Percentiles rank a stretch among this genome's conserved stretches.
Evolutionary conservation across 805 yeast species (phyloP).

Genomic region (Ogataea nitratoaversa): DNA sequence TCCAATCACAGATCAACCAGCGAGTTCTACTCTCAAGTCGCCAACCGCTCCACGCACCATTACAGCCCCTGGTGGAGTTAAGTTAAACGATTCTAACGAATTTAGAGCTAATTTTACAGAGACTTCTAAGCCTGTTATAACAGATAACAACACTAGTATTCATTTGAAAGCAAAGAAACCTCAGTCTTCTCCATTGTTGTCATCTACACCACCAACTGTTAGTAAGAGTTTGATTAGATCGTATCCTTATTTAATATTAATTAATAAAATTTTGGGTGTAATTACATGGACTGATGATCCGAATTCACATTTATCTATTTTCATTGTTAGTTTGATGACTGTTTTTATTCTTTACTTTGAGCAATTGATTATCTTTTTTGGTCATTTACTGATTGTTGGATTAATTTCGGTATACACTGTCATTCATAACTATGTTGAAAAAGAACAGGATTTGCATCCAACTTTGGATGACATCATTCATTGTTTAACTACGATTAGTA

Average conservation of each 20-base stretch:
- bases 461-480: constrained; percentile 84
- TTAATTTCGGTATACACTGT: constrained; percentile 56
- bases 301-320: constrained; percentile 70
- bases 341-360: constrained; percentile 74
- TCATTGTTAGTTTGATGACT: constrained; percentile 52
- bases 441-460: constrained; percentile 61
- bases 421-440: constrained; percentile 51
- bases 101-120: constrained; percentile 39
- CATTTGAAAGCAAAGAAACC: constrained; percentile 24
- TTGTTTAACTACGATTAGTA: constrained; percentile 66
- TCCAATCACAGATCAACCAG: too few relatives aligned
- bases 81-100: constrained; percentile 29
- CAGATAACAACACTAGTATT: background rate
- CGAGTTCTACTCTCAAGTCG: background rate
- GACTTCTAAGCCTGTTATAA: constrained; percentile 21
- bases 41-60: constrained; percentile 7
- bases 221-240: constrained; percentile 77
- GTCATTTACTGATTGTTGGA: constrained; percentile 70
- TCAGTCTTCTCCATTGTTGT: constrained; percentile 73
- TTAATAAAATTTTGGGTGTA: constrained; percentile 64
- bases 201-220: constrained; percentile 88
- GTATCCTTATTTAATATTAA: constrained; percentile 77
- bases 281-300: constrained; percentile 87
- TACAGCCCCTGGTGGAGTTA: constrained; percentile 23
- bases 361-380: constrained; percentile 69